A percentile compares a stretch with the other conserved stretches of the same genome.
Evolutionary conservation across 306 rosid species (phyloP).

Genomic region (Cucurbita argyrosperma): DNA sequence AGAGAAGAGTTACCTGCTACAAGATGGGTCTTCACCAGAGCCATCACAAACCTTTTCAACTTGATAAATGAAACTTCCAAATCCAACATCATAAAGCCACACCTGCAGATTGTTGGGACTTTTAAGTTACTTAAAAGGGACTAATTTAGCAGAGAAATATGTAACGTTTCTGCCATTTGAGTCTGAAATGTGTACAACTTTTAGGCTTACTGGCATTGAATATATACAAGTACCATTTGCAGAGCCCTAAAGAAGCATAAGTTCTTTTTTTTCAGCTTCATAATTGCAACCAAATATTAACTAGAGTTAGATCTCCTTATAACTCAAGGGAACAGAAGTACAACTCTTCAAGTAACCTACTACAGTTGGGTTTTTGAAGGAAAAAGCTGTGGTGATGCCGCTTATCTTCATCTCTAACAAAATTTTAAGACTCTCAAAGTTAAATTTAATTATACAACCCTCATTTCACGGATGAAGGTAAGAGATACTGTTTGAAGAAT

Average conservation of each 20-base stretch:
- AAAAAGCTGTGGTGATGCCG: not conserved
- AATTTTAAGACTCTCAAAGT: not conserved
- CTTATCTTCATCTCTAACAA: not conserved
- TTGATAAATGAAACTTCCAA: constrained; percentile 54
- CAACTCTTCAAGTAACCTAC: no score
- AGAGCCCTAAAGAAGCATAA: not conserved
- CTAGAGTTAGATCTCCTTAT: not conserved
- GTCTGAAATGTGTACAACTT: not conserved
- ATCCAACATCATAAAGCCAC: constrained; percentile 70
- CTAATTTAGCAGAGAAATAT: not conserved
- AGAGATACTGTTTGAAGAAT: not conserved
- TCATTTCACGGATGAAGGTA: not conserved
- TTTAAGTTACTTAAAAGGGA: constrained; percentile 2
- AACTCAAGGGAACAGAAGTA: not conserved
- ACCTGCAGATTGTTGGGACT: constrained; percentile 41
- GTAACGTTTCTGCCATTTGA: not conserved
- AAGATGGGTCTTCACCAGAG: constrained; percentile 85
- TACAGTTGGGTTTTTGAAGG: not conserved
- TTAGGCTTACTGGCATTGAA: not conserved
- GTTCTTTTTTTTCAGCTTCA: not conserved
- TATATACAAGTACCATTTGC: not conserved
- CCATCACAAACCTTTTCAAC: constrained; percentile 73
- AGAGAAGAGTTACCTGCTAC: constrained; percentile 63
- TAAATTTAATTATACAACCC: not conserved
- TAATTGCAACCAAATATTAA: not conserved